A percentile compares a stretch with the other conserved stretches of the same genome.
Conservation (phyloP, 2,329 filamentous ascomycete species). For the Aureobasidium sp. region DNA sequence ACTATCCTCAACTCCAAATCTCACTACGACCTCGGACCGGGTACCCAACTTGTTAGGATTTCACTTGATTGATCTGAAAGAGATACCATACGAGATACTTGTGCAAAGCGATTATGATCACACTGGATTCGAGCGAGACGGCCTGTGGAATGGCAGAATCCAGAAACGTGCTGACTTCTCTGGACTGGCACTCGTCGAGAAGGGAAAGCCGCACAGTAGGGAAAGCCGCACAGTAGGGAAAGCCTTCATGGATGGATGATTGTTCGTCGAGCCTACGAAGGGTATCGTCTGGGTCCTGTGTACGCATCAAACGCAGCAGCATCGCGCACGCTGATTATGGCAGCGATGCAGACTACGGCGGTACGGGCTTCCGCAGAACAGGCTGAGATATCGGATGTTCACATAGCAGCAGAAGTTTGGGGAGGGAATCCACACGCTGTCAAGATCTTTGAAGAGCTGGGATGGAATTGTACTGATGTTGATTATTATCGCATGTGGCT, state of each 20-base stretch:
- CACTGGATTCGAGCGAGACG: no score
- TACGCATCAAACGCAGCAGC: constrained; percentile 23
- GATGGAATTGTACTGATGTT: constrained; percentile 15
- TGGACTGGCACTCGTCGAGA: constrained; percentile 21
- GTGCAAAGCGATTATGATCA: no score
- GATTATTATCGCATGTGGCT: constrained; percentile 19
- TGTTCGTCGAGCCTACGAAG: constrained; percentile 25
- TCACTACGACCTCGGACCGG: background rate
- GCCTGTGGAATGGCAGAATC: background rate
- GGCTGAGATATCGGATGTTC: no score
- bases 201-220: no score
- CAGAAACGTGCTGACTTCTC: constrained; percentile 21
- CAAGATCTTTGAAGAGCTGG: constrained; percentile 25
- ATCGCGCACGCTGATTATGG: constrained; percentile 21
- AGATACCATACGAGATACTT: no score
- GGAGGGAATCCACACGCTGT: constrained; percentile 22
- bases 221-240: background rate
- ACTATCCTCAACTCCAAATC: background rate
- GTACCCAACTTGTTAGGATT: no score
- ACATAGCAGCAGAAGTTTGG: constrained; percentile 28
- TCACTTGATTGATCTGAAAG: no score
- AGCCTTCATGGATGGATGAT: constrained; percentile 23
- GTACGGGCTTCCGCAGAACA: background rate
- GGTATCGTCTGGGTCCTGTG: constrained; percentile 28
- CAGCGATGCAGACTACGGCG: constrained; percentile 20